A percentile compares a stretch with the other conserved stretches of the same genome.
These are phyloP conservation scores for Suillus plorans DNA, from an alignment of 768 basidiomycete species.

Conservation along the genomic window DNA sequence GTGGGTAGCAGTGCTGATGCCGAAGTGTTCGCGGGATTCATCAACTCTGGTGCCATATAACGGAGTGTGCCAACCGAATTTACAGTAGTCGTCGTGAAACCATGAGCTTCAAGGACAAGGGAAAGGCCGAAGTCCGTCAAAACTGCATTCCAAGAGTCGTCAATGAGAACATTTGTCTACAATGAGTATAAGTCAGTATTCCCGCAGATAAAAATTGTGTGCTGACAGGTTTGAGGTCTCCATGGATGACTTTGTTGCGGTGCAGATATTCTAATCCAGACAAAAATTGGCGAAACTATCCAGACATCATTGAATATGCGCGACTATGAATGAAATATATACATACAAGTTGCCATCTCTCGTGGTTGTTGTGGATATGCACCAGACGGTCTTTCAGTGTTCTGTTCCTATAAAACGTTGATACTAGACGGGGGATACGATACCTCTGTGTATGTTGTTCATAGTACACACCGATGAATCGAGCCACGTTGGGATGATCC, in stretches of 20 bases:
- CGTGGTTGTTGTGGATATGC: slow-evolving; percentile 13
- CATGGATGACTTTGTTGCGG: slow-evolving; percentile 28
- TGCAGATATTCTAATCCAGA: slow-evolving; percentile 27
- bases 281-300: slow-evolving; percentile 21
- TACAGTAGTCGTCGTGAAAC: slow-evolving; percentile 36
- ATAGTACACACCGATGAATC: slow-evolving; percentile 21
- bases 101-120: slow-evolving; percentile 31
- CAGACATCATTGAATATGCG: not conserved
- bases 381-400: slow-evolving; percentile 19
- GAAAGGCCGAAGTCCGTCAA: slow-evolving; percentile 43
- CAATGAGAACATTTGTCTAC: slow-evolving; percentile 39
- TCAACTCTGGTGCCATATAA: slow-evolving; percentile 41
- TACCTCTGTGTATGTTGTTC: slow-evolving; percentile 12
- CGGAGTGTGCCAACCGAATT: slow-evolving; percentile 31
- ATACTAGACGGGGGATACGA: slow-evolving; percentile 23
- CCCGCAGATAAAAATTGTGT: not conserved
- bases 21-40: slow-evolving; percentile 15
- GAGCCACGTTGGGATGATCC: slow-evolving; percentile 22
- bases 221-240: slow-evolving; percentile 39
- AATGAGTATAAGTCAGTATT: not conserved
- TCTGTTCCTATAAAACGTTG: slow-evolving; percentile 25
- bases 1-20: slow-evolving; percentile 21
- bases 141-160: slow-evolving; percentile 29
- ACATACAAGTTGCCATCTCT: slow-evolving; percentile 24
- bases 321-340: not conserved